phyloP scores from a whole-genome alignment of 805 yeast species.

The Metschnikowia amazonensis region DNA sequence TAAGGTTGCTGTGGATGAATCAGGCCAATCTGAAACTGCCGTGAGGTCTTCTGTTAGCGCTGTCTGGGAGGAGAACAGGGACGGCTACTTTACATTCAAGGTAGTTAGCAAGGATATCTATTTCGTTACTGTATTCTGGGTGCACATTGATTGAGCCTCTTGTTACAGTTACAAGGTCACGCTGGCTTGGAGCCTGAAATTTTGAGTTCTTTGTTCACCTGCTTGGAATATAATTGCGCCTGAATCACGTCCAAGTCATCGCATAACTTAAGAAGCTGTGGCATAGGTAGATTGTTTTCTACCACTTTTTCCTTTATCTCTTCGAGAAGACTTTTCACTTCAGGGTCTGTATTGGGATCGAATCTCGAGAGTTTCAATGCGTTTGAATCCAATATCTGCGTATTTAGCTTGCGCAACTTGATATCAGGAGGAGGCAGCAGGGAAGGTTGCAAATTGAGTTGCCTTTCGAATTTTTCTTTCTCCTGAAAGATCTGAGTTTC shows the following conservation, averaged over 20 bases:
- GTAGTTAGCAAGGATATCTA: slow-evolving; percentile 22
- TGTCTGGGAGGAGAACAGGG: slow-evolving; percentile 53
- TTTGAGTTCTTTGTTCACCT: too few species aligned
- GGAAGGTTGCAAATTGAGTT: slow-evolving; percentile 8
- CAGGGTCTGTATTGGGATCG: slow-evolving; percentile 16
- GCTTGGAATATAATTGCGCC: slow-evolving; percentile 7
- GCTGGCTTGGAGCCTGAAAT: neutral
- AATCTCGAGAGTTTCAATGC: slow-evolving; percentile 4
- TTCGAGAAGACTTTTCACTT: slow-evolving; percentile 4
- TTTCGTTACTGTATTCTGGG: slow-evolving; percentile 19
- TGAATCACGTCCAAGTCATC: slow-evolving; percentile 16
- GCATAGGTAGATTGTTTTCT: slow-evolving; percentile 3
- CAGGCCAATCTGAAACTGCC: slow-evolving; percentile 19
- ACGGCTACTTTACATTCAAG: slow-evolving; percentile 46
- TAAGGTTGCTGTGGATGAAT: slow-evolving; percentile 21
- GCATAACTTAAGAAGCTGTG: slow-evolving; percentile 8
- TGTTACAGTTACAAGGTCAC: neutral
- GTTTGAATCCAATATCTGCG: neutral
- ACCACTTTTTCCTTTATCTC: neutral
- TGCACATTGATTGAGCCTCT: slow-evolving; percentile 10
- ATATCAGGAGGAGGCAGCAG: neutral
- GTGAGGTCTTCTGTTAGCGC: slow-evolving; percentile 46
- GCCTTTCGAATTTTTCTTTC: neutral
- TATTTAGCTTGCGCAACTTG: neutral
- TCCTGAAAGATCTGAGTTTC: slow-evolving; percentile 11